phyloP scores from a whole-genome alignment of 2,329 filamentous ascomycete species.

The Teratosphaeria pseudoeucalypti region DNA sequence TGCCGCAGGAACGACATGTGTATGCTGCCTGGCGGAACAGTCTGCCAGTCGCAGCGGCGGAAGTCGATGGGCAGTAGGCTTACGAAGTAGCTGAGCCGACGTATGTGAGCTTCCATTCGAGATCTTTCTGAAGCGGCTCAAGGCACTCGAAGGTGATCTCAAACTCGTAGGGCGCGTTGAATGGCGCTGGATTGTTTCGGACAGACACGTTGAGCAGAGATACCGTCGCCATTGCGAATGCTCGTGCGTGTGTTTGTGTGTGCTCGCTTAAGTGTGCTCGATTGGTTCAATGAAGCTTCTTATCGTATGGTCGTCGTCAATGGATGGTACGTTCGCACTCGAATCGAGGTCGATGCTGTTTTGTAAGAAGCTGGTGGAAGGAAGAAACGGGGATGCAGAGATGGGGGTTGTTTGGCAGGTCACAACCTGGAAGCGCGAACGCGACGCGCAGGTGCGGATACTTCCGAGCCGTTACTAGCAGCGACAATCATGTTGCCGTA shows the following conservation, averaged over 20 bases:
- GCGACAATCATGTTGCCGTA: neutral
- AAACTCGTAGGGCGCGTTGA: conserved; percentile 87
- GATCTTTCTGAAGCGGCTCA: conserved; percentile 88
- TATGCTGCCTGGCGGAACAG: neutral
- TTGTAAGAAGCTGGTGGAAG: neutral
- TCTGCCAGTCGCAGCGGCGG: neutral
- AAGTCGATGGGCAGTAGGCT: conserved; percentile 29
- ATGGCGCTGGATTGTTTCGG: conserved; percentile 91
- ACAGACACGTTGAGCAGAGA: conserved; percentile 92
- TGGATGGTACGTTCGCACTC: neutral
- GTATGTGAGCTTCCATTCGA: conserved; percentile 99
- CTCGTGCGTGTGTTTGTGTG: neutral
- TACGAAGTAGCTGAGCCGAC: conserved; percentile 96
- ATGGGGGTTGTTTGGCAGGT: neutral
- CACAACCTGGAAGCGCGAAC: neutral
- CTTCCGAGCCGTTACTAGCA: neutral
- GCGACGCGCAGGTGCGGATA: neutral
- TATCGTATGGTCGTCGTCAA: neutral
- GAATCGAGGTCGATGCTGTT: neutral
- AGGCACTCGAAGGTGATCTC: conserved; percentile 99
- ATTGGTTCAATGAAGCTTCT: neutral
- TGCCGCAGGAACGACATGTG: neutral
- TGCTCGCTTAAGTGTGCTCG: neutral
- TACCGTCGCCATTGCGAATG: conserved; percentile 72
- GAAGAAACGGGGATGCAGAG: neutral